Percentiles rank a stretch among this genome's conserved stretches.
phyloP scores from a whole-genome alignment of 2,329 filamentous ascomycete genomes.

The Fusarium sp. region DNA sequence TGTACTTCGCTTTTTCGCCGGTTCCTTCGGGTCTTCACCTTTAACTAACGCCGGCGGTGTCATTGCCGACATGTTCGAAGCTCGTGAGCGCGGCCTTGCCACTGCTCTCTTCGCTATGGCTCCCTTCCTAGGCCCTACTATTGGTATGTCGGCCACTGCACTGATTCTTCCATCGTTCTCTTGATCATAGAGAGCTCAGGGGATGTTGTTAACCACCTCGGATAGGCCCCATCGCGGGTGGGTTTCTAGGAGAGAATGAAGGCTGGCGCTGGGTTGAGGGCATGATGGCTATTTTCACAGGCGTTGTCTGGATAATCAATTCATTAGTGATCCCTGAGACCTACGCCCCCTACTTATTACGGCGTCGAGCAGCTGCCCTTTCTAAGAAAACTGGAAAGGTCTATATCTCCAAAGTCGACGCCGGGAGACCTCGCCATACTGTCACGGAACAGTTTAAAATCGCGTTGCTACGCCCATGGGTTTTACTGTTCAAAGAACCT shows the following conservation, averaged over 20 bases:
- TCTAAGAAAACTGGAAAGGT: slow-evolving; percentile 64
- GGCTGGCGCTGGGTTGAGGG: slow-evolving; percentile 76
- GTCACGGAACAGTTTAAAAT: slow-evolving; percentile 63
- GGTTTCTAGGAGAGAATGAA: slow-evolving; percentile 68
- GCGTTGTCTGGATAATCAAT: slow-evolving; percentile 66
- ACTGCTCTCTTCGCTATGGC: slow-evolving; percentile 70
- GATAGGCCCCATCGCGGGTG: slow-evolving; percentile 68
- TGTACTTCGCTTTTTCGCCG: slow-evolving; percentile 76
- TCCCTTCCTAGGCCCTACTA: slow-evolving; percentile 71
- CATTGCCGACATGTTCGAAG: slow-evolving; percentile 71
- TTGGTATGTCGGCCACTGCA: slow-evolving; percentile 50
- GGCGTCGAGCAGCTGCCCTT: slow-evolving; percentile 61
- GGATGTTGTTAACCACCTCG: neutral
- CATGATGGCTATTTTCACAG: slow-evolving; percentile 70
- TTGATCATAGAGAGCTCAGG: neutral
- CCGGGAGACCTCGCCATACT: slow-evolving; percentile 55
- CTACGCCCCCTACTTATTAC: slow-evolving; percentile 68
- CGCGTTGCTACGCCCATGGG: slow-evolving; percentile 71
- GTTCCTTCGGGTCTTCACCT: slow-evolving; percentile 70
- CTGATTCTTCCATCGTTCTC: no score
- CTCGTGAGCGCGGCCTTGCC: slow-evolving; percentile 65
- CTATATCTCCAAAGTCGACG: slow-evolving; percentile 63
- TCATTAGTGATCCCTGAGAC: slow-evolving; percentile 67
- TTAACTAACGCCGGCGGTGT: slow-evolving; percentile 72
- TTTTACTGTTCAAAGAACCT: slow-evolving; percentile 73